Evolutionary conservation across 1,139 yeast species (phyloP).

Genomic region (Spathaspora sp.): DNA sequence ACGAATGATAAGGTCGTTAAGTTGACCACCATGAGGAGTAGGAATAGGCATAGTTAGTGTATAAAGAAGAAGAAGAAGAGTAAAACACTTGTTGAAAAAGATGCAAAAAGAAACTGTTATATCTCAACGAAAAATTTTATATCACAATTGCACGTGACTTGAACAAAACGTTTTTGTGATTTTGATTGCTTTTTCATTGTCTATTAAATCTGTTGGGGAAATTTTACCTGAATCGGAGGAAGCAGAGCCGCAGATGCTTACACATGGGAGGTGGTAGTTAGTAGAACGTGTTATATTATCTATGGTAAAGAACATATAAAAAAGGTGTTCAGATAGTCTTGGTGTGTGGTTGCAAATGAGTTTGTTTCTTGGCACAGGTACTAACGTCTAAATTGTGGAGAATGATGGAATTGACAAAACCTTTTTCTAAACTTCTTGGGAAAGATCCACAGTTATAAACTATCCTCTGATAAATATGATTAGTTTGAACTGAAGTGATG

Average conservation of each 20-base stretch:
- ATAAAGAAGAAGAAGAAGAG: background rate
- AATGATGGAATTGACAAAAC: background rate
- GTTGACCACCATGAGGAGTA: conserved; percentile 86
- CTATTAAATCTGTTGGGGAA: background rate
- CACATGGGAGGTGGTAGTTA: background rate
- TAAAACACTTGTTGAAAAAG: background rate
- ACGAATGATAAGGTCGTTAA: conserved; percentile 82
- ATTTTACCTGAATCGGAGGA: background rate
- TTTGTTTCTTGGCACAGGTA: background rate
- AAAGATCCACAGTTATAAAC: background rate
- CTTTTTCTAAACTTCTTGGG: background rate
- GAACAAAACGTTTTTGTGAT: background rate
- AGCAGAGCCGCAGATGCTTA: background rate
- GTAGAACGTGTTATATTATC: background rate
- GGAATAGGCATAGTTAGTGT: conserved; percentile 53
- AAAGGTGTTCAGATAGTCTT: too few relatives aligned
- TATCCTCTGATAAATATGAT: background rate
- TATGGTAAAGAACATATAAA: too few relatives aligned
- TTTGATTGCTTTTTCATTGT: background rate
- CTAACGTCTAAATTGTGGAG: background rate
- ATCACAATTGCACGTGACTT: conserved; percentile 6
- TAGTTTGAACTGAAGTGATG: too few relatives aligned
- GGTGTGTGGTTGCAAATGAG: background rate
- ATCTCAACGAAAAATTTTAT: conserved; percentile 1
- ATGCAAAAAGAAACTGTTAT: conserved; percentile 2